phyloP scores from a whole-genome alignment of 306 rosid species.

The Castanopsis chinensis region DNA sequence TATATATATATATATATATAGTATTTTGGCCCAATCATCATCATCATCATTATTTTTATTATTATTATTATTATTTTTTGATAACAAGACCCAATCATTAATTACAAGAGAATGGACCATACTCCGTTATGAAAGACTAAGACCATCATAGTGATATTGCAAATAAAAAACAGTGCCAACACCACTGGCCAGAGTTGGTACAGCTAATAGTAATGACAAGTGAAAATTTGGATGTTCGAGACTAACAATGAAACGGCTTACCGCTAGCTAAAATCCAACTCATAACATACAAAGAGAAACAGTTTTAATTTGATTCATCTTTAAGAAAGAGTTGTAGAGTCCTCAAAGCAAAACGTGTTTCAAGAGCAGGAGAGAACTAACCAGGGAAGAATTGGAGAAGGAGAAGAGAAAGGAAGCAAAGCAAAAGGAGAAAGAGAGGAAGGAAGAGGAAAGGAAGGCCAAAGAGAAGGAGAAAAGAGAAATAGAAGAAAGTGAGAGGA shows the following conservation, averaged over 20 bases:
- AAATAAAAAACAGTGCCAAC: slow-evolving; percentile 7
- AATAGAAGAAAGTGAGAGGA: slow-evolving; percentile 9
- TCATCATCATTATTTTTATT: too few species aligned
- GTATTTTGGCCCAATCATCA: not conserved
- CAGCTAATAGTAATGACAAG: slow-evolving; percentile 22
- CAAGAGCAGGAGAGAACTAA: slow-evolving; percentile 36
- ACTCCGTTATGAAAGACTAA: not conserved
- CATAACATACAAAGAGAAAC: not conserved
- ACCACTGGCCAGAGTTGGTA: slow-evolving; percentile 22
- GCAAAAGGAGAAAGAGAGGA: slow-evolving; percentile 12
- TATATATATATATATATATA: too few species aligned
- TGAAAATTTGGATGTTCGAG: slow-evolving; percentile 11
- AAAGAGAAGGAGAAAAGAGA: slow-evolving; percentile 18
- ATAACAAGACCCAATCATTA: not conserved
- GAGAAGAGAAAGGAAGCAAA: slow-evolving; percentile 28
- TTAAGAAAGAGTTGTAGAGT: not conserved
- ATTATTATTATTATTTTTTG: too few species aligned
- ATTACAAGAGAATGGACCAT: not conserved
- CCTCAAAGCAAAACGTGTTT: slow-evolving; percentile 39
- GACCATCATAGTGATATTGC: not conserved
- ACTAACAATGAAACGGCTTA: slow-evolving; percentile 7
- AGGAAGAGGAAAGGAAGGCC: slow-evolving; percentile 9
- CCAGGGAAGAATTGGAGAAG: slow-evolving; percentile 43
- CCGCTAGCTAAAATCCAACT: not conserved
- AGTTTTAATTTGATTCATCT: not conserved